Base-by-base conservation (phyloP, 2,329 filamentous ascomycete species). In the Pseudogymnoascus sp. region DNA sequence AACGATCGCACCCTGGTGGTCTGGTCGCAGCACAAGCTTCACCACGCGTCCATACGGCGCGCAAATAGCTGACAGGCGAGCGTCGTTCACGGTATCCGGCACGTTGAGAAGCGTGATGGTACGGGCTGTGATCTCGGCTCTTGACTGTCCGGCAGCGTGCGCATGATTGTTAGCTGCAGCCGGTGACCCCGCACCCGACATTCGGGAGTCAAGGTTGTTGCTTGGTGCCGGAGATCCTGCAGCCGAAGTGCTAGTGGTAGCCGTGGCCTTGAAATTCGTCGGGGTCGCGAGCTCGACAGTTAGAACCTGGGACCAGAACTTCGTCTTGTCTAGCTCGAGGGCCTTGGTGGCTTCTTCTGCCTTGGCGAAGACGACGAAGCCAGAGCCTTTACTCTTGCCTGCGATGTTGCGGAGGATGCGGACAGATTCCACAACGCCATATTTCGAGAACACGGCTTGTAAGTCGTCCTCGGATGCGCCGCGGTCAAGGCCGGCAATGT, bases 61-160 rank as follows among this genome's bases (percentile, higher is more conserved):
- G 7, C 89, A 85, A 2, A 95, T 78, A 0, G 86, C 81, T 50
- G 84, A 84, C 62, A 99, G 84, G 31, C 92, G 90, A 1, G 89
- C 85, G 70, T 96, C 91, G 67, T 95, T 97, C 70, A 97, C 85
- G 0, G 92, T 97, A 71, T 97, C 94, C 0, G 94, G 91, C 1
- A 99, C 79, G 66, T 92, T 89, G 76, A 97, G 84, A 28, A 99
- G 78, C 8, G 88, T 88, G 60, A 97, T 81, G 0, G 90, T 94
- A 61, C 91, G 86, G 60, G 86, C 84, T 31, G 79, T 75, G 18
- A 84, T 82, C 14, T 85, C 80, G 5, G 73, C 74, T 6, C 77
- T 74, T 0, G 80, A 78, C 16, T 80, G 77, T 11, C 71, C 71
- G 14, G 71, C 47, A 23, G 67, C 66, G 60, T 68, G 68, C 18